Base-by-base conservation (phyloP, 768 basidiomycete genomes). In the Filobasidium floriforme region DNA sequence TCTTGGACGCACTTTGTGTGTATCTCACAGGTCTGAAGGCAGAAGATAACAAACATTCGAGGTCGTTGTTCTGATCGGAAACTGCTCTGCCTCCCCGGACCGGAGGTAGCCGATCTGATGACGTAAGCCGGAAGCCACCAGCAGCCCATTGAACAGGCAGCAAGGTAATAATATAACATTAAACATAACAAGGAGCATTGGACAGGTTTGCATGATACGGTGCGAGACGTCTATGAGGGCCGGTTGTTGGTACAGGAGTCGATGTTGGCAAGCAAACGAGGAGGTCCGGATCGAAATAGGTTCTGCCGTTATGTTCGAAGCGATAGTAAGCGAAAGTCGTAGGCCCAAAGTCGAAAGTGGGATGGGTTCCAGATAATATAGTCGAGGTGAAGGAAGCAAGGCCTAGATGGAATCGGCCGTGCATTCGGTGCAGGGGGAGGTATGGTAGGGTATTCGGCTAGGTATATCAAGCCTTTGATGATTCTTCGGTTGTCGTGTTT, bases 291-390 rank as follows among this genome's bases (percentile, higher is more conserved):
- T 37, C 32, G 32, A 49, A 49, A 22, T 3, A 15, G 46, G 22
- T 49, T 49, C 46, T 22, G 46, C 46, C 46, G 46, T 22, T 18
- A 18, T 4, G 12, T 15, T 49, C 12, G 46, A 18, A 22, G 22
- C 18, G 22, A 49, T 49, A 15, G 46, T 15, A 49, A 22, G 14
- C 22, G 46, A 49, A 22, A 49, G 46, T 49, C 46, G 46, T 49
- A 49, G 46, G 46, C 46, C 22, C 46, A 49, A 49, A 49, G 46
- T 49, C 46, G 46, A 49, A 49, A 49, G 46, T 49, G 15, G 22
- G 22, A 49, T 49, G 46, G 46, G 46, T 15, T 49, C 14, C 32
- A 37, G 32, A 9, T 37, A 37, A 37, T 9, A 37, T 3, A 9
- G 32, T 37, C 32, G 32, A 9, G 32, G 3, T 37, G 12, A 49